Evolutionary conservation across 2,329 filamentous ascomycete species (phyloP).

Genomic region (Trichoderma sp.): DNA sequence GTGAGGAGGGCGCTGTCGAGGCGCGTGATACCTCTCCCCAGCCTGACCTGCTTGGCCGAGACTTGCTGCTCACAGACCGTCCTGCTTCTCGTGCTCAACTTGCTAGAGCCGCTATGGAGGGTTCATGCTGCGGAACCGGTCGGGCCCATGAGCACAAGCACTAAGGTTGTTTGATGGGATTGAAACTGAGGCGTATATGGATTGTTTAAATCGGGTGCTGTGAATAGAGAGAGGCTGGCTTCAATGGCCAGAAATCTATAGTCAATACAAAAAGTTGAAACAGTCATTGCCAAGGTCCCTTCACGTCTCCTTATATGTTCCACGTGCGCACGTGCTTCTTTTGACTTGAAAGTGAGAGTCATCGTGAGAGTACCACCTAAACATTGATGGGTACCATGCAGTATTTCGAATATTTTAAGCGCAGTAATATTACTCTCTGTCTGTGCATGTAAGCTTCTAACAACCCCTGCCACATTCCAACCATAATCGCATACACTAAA

Average conservation of each 20-base stretch:
- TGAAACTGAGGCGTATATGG: neutral
- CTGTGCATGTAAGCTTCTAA: neutral
- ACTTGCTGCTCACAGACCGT: slow-evolving; percentile 26
- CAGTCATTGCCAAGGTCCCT: neutral
- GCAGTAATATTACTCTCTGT: no score
- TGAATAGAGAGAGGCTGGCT: neutral
- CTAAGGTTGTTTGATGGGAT: neutral
- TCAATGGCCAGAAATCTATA: neutral
- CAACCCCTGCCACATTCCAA: neutral
- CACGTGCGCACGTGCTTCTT: no score
- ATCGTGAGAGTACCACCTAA: neutral
- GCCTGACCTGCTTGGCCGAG: slow-evolving; percentile 26
- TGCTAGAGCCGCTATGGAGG: slow-evolving; percentile 26
- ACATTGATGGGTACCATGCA: neutral
- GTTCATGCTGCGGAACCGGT: slow-evolving; percentile 21
- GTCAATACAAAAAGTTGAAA: neutral
- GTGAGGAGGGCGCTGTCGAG: neutral
- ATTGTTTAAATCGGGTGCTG: neutral
- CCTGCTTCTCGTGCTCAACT: slow-evolving; percentile 29
- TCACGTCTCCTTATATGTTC: neutral
- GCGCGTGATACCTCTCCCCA: neutral
- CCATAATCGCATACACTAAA: neutral
- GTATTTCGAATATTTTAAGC: neutral
- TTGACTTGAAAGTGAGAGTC: neutral
- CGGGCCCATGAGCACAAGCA: slow-evolving; percentile 19